Evolutionary conservation across 1,284 basidiomycete species (phyloP), one percentile per base, ranked within the genome.

Genomic region (Megacollybia platyphylla): DNA sequence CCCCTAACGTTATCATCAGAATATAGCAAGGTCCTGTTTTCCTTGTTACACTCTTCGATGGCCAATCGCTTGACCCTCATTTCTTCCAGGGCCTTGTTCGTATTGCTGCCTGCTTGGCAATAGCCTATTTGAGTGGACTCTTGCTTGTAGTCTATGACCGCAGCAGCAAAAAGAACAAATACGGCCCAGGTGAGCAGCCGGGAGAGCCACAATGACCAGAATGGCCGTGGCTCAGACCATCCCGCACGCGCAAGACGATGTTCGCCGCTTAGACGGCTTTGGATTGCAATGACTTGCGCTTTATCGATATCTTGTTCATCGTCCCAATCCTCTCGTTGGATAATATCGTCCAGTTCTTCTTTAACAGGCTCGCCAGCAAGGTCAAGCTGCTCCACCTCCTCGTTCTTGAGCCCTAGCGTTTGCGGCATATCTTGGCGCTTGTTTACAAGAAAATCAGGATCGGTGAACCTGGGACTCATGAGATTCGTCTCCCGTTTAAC

Each of bases 101-200:
- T 81, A 36, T 62, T 60, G 39, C 61, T 71, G 5, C 71, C 76
- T 7, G 76, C 61, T 52, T 91, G 82, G 59, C 91, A 96, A 63
- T 78, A 96, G 0, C 92, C 91, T 51, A 91, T 78, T 1, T 68
- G 58, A 0, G 79, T 61, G 4, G 86, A 89, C 47, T 85, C 73
- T 4, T 56, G 49, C 60, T 85, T 86, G 63, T 74, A 81, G 24
- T 70, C 57, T 32, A 68, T 56, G 32, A 70, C 53, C 49, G 69
- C 58, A 11, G 67, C 61, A 20, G 62, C 31, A 18, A 42, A 20
- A 35, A 36, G 49, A 40, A 63, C 54, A 10, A 71, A 44, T 11
- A 67, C 44, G 29, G 68, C 45, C 5, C 68, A 52, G 48, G 55
- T 37, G 46, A 71, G 36, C 55, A 73, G 10, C 44, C 73, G 28